Conservation (phyloP, 202 grass and related monocot species). For the Musa balbisiana region DNA sequence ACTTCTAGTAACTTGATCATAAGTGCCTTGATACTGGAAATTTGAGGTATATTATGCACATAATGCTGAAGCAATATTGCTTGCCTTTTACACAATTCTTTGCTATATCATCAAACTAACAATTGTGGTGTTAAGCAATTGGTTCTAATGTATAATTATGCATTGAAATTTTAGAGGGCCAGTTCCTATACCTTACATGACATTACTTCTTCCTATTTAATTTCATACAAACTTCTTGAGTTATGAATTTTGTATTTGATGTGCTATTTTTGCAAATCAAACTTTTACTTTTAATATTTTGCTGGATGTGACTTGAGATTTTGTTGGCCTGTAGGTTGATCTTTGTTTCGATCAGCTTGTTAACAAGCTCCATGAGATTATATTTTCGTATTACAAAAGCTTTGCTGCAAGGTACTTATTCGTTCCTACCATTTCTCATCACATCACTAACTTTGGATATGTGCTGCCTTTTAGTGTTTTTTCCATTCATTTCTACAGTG, state of each 20-base stretch:
- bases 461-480: background rate
- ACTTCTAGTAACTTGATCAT: too few species aligned
- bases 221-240: background rate
- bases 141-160: background rate
- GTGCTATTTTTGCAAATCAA: background rate
- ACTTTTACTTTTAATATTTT: background rate
- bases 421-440: slow-evolving; percentile 17
- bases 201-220: background rate
- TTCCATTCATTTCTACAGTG: slow-evolving; percentile 34
- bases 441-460: background rate
- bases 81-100: background rate
- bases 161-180: background rate
- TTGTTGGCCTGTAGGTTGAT: slow-evolving; percentile 53
- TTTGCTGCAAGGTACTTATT: slow-evolving; percentile 68
- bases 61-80: background rate
- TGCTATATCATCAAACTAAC: too few species aligned
- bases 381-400: slow-evolving; percentile 98
- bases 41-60: too few species aligned
- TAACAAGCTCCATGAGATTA: slow-evolving; percentile 91
- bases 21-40: too few species aligned
- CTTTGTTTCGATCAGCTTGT: slow-evolving; percentile 95
- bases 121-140: too few species aligned
- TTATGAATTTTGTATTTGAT: background rate
- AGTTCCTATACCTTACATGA: background rate
- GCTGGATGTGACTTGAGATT: slow-evolving; percentile 5